Evolutionary conservation across 129 eudicot genomes (phyloP).

Genomic region (Scalesia atractyloides): DNA sequence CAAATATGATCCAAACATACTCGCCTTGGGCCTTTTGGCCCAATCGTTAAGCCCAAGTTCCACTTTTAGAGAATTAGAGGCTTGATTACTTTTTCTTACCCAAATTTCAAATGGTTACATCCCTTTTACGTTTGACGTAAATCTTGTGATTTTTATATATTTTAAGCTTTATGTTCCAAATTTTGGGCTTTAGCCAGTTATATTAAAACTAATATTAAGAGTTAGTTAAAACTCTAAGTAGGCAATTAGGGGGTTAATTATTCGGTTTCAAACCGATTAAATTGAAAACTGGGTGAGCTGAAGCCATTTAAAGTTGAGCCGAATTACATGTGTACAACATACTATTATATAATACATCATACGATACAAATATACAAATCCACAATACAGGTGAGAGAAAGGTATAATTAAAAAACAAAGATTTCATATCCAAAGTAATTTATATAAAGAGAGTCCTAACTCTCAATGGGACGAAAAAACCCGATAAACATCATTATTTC

Average conservation of each 20-base stretch:
- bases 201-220: background rate
- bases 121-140: too few species aligned
- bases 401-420: background rate
- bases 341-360: background rate
- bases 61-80: background rate
- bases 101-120: too few species aligned
- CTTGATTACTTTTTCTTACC: background rate
- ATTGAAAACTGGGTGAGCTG: too few species aligned
- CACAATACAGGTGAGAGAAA: background rate
- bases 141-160: background rate
- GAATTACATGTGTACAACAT: background rate
- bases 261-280: too few species aligned
- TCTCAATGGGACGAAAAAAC: background rate
- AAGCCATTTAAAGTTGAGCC: too few species aligned
- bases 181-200: background rate
- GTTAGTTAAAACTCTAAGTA: background rate
- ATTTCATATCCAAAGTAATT: background rate
- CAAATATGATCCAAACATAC: slow-evolving; percentile 11
- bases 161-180: background rate
- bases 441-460: background rate
- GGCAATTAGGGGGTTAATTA: background rate
- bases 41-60: background rate
- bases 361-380: background rate
- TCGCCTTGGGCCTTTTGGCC: background rate
- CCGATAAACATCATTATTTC: background rate